Base-by-base conservation (phyloP, 805 yeast species). In the Candida sonorensis region DNA sequence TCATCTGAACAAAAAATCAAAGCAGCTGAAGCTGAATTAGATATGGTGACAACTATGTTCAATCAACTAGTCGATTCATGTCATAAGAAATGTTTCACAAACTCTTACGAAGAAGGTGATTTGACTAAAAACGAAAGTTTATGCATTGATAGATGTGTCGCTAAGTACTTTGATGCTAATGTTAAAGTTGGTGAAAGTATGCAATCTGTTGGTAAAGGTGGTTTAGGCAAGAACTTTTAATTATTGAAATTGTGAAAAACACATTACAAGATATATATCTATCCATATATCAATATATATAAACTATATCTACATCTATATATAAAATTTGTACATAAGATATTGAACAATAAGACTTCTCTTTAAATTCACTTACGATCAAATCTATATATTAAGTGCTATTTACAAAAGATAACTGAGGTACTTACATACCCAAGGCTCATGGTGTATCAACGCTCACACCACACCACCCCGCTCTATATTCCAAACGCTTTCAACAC, bases 21-120 rank as follows among this genome's bases (percentile, higher is more conserved):
- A 51, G 95, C 95, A 45, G 98, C 98, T 32, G 97, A 90, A 65
- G 84, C 95, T 36, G 98, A 90, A 62, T 72, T 90, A 46, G 98
- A 90, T 60, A 81, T 92, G 78, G 95, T 90, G 48, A 88, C 97
- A 24, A 95, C 92, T 48, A 87, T 90, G 97, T 90, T 90, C 76
- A 90, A 90, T 75, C 73, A 54, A 51, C 68, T 88, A 51, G 94
- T 87, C 16, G 88, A 81, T 51, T 81, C 85, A 47, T 88, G 97
- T 59, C 92, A 88, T 61, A 60, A 65, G 46, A 88, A 88, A 65
- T 88, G 97, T 66, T 81, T 87, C 55, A 64, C 42, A 49, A 64
- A 55, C 42, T 49, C 64, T 32, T 88, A 87, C 64, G 48, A 60
- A 32, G 88, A 84, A 33, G 81, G 86, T 35, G 87, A 78, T 16